Conservation (phyloP, 805 yeast species). For the Starmera dryadoides region DNA sequence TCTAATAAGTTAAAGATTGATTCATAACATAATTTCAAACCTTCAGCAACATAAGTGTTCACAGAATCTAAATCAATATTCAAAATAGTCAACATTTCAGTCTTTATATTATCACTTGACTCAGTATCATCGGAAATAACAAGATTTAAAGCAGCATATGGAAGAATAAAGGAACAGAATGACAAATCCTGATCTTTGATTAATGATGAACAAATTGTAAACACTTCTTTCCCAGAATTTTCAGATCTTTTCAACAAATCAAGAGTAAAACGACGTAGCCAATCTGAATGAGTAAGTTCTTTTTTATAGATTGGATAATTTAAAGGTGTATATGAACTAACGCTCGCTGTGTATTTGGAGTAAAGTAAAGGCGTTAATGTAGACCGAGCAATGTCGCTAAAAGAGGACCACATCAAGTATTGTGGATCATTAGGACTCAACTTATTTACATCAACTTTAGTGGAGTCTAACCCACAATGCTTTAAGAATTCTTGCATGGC, state of each 20-base stretch:
- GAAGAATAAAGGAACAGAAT: conserved; percentile 64
- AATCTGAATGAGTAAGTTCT: conserved; percentile 49
- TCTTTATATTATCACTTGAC: conserved; percentile 32
- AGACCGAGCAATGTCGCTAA: conserved; percentile 60
- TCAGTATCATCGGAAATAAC: conserved; percentile 39
- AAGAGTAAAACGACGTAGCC: conserved; percentile 68
- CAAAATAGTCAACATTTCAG: conserved; percentile 58
- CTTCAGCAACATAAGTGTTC: conserved; percentile 51
- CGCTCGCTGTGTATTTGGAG: conserved; percentile 57
- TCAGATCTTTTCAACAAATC: conserved; percentile 46
- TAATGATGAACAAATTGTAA: conserved; percentile 55
- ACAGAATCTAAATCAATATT: conserved; percentile 34
- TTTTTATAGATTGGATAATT: conserved; percentile 59
- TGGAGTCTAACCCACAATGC: conserved; percentile 42
- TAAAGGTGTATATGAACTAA: conserved; percentile 36
- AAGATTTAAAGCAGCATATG: conserved; percentile 65
- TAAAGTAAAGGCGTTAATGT: conserved; percentile 69
- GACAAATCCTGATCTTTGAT: conserved; percentile 65
- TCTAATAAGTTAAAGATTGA: conserved; percentile 75
- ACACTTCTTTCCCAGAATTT: conserved; percentile 33
- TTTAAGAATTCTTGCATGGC: conserved; percentile 83
- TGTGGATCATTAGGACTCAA: conserved; percentile 21
- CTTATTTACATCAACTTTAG: conserved; percentile 22
- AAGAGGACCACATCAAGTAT: conserved; percentile 47
- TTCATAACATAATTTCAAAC: conserved; percentile 58